Percentiles rank a stretch among this genome's conserved stretches.
Evolutionary conservation across 768 basidiomycete genomes (phyloP).

Genomic region (Lepiota brunneoincarnata): DNA sequence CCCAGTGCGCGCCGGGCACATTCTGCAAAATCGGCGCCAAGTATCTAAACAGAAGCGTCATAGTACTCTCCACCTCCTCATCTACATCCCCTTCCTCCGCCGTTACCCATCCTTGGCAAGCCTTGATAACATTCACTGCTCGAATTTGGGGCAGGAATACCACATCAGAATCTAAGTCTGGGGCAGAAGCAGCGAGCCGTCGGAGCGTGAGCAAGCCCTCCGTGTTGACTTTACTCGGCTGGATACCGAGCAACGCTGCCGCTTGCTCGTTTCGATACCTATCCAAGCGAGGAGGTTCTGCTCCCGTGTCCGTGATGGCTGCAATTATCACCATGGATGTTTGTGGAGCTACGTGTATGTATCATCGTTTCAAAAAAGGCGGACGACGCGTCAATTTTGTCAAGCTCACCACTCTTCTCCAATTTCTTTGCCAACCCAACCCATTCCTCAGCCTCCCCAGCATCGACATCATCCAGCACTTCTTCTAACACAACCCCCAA

Average conservation of each 20-base stretch:
- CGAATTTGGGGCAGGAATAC: slow-evolving; percentile 83
- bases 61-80: slow-evolving; percentile 75
- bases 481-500: slow-evolving; percentile 60
- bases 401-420: slow-evolving; percentile 55
- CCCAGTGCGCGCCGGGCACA: slow-evolving; percentile 88
- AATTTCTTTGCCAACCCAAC: slow-evolving; percentile 62
- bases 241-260: slow-evolving; percentile 69
- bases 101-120: slow-evolving; percentile 79
- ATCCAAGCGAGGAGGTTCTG: slow-evolving; percentile 71
- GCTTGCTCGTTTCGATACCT: slow-evolving; percentile 90
- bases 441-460: slow-evolving; percentile 76
- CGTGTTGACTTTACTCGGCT: slow-evolving; percentile 55
- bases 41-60: slow-evolving; percentile 70
- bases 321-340: slow-evolving; percentile 64
- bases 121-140: slow-evolving; percentile 84
- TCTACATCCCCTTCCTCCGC: slow-evolving; percentile 68
- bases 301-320: slow-evolving; percentile 56
- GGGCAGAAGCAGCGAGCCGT: slow-evolving; percentile 69
- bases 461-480: slow-evolving; percentile 54
- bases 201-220: slow-evolving; percentile 70
- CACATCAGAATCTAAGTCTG: slow-evolving; percentile 73
- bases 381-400: background rate
- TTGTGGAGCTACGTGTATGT: slow-evolving; percentile 53
- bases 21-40: slow-evolving; percentile 88
- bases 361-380: background rate